A percentile compares a stretch with the other conserved stretches of the same genome.
Evolutionary conservation across 2,329 filamentous ascomycete species (phyloP).

Genomic region (Kalmusia sp.): DNA sequence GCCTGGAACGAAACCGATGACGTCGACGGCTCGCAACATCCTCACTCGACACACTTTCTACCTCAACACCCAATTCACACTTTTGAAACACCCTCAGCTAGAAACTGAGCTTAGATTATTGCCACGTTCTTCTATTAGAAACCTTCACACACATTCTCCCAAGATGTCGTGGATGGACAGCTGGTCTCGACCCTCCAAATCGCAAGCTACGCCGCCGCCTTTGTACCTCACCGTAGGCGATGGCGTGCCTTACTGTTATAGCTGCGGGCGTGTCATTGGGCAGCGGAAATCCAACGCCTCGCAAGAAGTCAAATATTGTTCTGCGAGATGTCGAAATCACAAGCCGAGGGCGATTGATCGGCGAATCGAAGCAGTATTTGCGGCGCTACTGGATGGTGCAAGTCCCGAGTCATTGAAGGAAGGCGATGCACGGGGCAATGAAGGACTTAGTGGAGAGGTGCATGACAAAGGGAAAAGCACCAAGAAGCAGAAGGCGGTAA

Average conservation of each 20-base stretch:
- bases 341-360: slow-evolving; percentile 60
- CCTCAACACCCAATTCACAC: not conserved
- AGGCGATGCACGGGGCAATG: slow-evolving; percentile 5
- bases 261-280: slow-evolving; percentile 64
- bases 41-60: not conserved
- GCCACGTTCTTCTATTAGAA: too few relatives aligned
- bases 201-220: slow-evolving; percentile 56
- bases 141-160: too few relatives aligned
- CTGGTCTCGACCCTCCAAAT: slow-evolving; percentile 53
- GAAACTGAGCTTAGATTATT: too few relatives aligned
- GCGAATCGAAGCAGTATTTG: slow-evolving; percentile 61
- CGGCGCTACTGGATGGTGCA: slow-evolving; percentile 47
- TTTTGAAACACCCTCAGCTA: not conserved
- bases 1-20: not conserved
- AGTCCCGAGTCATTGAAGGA: slow-evolving; percentile 38
- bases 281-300: slow-evolving; percentile 43
- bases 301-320: slow-evolving; percentile 63
- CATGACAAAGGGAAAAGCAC: slow-evolving; percentile 10
- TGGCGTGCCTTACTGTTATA: slow-evolving; percentile 62
- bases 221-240: slow-evolving; percentile 61
- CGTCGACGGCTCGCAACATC: not conserved
- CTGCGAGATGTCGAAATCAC: slow-evolving; percentile 59
- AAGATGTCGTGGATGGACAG: slow-evolving; percentile 60
- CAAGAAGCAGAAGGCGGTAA: slow-evolving; percentile 43
- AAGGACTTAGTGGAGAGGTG: not conserved